Conservation (phyloP, 768 basidiomycete species). For the Mycena olivaceomarginata region DNA sequence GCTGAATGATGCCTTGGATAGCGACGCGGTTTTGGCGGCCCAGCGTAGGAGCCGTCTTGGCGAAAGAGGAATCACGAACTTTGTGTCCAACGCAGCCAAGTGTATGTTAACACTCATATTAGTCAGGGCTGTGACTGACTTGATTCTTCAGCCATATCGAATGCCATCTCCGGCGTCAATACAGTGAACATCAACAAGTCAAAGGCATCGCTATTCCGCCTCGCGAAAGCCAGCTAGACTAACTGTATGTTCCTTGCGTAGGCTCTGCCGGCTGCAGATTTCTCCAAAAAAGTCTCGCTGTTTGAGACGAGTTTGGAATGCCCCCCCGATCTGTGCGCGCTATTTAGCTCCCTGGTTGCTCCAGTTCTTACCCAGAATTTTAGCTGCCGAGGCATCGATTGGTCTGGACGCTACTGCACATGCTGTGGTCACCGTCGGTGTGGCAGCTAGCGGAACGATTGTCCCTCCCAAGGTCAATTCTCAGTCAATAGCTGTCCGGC, state of each 20-base stretch:
- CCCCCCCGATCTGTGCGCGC: conserved; percentile 42
- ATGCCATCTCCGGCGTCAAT: conserved; percentile 41
- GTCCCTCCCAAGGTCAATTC: conserved; percentile 61
- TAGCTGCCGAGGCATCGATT: conserved; percentile 44
- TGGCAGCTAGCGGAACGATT: conserved; percentile 66
- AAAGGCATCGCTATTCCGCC: conserved; percentile 6
- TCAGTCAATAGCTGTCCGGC: neutral
- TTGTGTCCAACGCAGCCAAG: conserved; percentile 11
- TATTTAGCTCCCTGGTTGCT: neutral
- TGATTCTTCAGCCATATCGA: conserved; percentile 11
- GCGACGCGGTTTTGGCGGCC: neutral
- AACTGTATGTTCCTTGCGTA: neutral
- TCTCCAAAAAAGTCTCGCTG: conserved; percentile 55
- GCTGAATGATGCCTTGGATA: conserved; percentile 8
- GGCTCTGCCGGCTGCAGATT: conserved; percentile 54
- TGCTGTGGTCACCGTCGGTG: conserved; percentile 59
- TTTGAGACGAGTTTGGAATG: conserved; percentile 50
- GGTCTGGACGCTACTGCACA: conserved; percentile 58
- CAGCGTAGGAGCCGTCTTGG: conserved; percentile 24
- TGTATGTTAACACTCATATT: neutral
- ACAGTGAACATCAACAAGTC: conserved; percentile 57
- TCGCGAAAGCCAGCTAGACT: too few relatives aligned
- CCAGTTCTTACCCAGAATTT: neutral
- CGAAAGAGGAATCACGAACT: neutral
- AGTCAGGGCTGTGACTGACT: neutral